Evolutionary conservation across 805 yeast species (phyloP), one percentile per base, ranked within the genome.

Genomic region (Debaryomyces prosopidis): DNA sequence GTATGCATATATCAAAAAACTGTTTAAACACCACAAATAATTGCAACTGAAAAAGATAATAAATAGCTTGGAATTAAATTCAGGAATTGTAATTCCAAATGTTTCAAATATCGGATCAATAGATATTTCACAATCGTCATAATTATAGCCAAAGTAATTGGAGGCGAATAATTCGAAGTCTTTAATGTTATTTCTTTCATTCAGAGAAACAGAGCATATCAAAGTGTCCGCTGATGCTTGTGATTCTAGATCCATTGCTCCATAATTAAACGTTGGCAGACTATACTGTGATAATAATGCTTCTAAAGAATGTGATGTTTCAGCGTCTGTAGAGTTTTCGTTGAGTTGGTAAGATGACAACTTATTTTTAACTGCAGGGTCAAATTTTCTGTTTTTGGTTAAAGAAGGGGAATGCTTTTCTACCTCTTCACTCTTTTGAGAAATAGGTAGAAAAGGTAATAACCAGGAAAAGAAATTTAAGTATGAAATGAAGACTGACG

Each of bases 21-120:
- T 43, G 11, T 48, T 36, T 10, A 49, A 18, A 10, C 53, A 48
- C 63, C 63, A 63, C 27, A 51, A 23, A 8, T 59, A 15, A n/a
- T 35, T 37, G 43, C 52, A 58, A 8, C 50, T 11, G 39, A 52
- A 48, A 5, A 33, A 20, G 2, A 48, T 12, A 31, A 47, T n/a
- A 16, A 38, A 44, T 8, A 23, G 19, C 16, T 12, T 14, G 20
- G 26, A 28, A 2, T 43, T 39, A 40, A 61, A 49, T n/a, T 59
- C 57, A 3, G 50, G 39, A 10, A 47, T 33, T 23, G 63, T 37
- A 8, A 48, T 40, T 10, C 60, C 60, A 43, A 52, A 62, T 33
- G 47, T 46, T 36, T 50, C 55, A 50, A 62, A 65, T 23, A 52
- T 40, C 6, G 66, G 65, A 48, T 64, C 68, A 32, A 57, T 52